Evolutionary conservation across 2,329 filamentous ascomycete genomes (phyloP), one percentile per base, ranked within the genome.

Genomic region (Blastomyces emzantsi): DNA sequence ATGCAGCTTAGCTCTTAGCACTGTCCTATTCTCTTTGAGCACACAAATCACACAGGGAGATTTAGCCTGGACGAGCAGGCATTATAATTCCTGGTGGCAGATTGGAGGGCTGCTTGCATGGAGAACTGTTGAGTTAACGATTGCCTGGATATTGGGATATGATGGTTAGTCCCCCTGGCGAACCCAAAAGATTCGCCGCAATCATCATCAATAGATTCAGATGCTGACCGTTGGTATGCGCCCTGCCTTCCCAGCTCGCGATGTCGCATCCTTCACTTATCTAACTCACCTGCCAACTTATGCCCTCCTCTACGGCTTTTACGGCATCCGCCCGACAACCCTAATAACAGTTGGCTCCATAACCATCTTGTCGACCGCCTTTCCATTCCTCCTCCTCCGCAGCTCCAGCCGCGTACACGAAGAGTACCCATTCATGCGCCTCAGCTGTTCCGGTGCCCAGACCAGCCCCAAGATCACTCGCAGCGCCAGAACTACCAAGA

Each of bases 221-320:
- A 52, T 43, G 39, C 45, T 61, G 22, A 61, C 33, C 6, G 2
- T 17, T 52, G 11, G 30, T n/a, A 52, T 8, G 9, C 15, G 13
- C 25, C 5, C 13, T 25, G 47, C 47, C 28, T 33, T 56, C 45
- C 56, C 64, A 80, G 86, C 88, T 76, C 82, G 85, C 73, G 88
- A 90, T 73, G 79, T 89, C 60, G 83, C 83, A 13, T 82, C 85
- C 57, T 78, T 90, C 71, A 84, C 84, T 64, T 74, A 90, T 65
- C 79, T 97, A 52, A 87, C 88, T 63, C 87, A 91, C 75, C 84
- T 88, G 25, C 93, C 92, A 54, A 84, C 85, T 70, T 85, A 89
- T 66, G 90, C 89, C 72, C 85, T 97, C 54, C 81, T 96, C 36
- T 81, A 82, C 39, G 86, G 86, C 61, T 96, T 95, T 79, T 96